Percentiles rank a stretch among this genome's conserved stretches.
These are phyloP conservation scores for Lotus japonicus DNA, from an alignment of 306 rosid species.

Conservation along the genomic window DNA sequence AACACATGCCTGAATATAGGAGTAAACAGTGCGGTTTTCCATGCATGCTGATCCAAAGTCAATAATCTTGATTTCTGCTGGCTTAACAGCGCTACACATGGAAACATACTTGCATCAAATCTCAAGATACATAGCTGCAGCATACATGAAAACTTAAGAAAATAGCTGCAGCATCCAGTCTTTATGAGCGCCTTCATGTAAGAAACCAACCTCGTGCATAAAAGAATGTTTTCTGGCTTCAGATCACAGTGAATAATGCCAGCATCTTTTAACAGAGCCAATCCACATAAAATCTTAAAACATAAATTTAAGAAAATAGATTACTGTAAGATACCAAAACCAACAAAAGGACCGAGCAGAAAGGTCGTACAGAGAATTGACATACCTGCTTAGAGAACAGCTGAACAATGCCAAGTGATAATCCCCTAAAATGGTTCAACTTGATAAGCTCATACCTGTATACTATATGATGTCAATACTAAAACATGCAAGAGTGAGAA, in stretches of 20 bases:
- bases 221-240: conserved; percentile 98
- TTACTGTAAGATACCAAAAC: conserved; percentile 19
- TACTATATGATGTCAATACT: conserved; percentile 28
- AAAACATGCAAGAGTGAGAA: conserved; percentile 17
- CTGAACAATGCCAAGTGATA: conserved; percentile 90
- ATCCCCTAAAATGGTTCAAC: conserved; percentile 92
- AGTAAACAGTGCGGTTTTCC: conserved; percentile 99
- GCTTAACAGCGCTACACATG: conserved; percentile 54
- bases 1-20: conserved; percentile 85
- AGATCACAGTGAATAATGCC: conserved; percentile 98
- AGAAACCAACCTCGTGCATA: conserved; percentile 75
- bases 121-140: conserved; percentile 30
- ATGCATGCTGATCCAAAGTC: conserved; percentile 99
- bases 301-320: conserved; percentile 26
- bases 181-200: conserved; percentile 11
- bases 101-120: conserved; percentile 21
- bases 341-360: conserved; percentile 10
- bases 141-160: neutral
- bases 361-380: conserved; percentile 13
- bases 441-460: conserved; percentile 97
- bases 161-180: conserved; percentile 21
- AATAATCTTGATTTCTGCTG: conserved; percentile 87
- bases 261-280: conserved; percentile 88
- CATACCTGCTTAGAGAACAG: conserved; percentile 90
- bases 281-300: conserved; percentile 72